These are phyloP conservation scores for Trichoderma asperelloides DNA, from an alignment of 495 filamentous ascomycete genomes.

Conservation along the genomic window DNA sequence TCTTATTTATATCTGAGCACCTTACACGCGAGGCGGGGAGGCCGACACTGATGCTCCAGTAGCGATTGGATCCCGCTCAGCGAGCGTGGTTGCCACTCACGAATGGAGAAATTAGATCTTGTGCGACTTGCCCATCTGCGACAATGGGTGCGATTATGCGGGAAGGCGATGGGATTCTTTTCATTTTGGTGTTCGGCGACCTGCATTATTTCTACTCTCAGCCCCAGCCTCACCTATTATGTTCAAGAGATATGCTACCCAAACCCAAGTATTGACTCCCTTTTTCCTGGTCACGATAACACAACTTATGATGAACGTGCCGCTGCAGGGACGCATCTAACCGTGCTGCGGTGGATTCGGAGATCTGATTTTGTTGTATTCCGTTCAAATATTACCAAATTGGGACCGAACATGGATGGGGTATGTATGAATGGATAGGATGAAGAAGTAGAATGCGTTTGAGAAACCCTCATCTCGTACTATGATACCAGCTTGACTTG, in stretches of 20 bases:
- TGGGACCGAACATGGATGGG: background rate
- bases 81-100: background rate
- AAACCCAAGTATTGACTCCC: background rate
- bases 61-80: background rate
- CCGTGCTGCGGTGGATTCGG: background rate
- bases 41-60: background rate
- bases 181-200: background rate
- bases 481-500: background rate
- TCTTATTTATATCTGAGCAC: background rate
- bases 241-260: background rate
- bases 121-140: slow-evolving; percentile 1
- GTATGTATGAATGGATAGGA: background rate
- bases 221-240: background rate
- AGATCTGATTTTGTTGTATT: background rate
- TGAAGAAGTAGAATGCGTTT: background rate
- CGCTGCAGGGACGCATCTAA: slow-evolving; percentile 1
- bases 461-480: background rate
- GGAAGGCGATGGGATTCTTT: background rate
- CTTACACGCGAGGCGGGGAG: slow-evolving; percentile 3
- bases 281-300: background rate
- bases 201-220: background rate
- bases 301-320: background rate
- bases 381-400: background rate
- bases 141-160: slow-evolving; percentile 1
- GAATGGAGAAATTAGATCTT: slow-evolving; percentile 3